A percentile compares a stretch with the other conserved stretches of the same genome.
Evolutionary conservation across 441 rosid species (phyloP).

Genomic region (Gossypium armourianum): DNA sequence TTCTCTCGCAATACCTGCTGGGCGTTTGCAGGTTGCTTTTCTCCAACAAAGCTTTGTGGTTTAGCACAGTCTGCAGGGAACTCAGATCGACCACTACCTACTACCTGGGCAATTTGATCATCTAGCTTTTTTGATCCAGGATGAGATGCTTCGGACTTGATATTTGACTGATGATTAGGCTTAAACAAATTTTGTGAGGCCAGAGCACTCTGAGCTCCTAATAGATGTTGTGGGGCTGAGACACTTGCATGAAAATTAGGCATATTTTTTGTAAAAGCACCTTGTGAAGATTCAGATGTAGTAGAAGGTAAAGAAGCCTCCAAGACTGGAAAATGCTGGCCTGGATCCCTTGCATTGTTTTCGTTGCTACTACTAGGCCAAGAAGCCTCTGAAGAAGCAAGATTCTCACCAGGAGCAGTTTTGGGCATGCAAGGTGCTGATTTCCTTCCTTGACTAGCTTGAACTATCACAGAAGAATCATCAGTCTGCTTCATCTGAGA

Average conservation of each 20-base stretch:
- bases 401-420: slow-evolving; percentile 18
- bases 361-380: slow-evolving; percentile 21
- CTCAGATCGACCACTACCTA: slow-evolving; percentile 29
- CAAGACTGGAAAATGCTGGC: slow-evolving; percentile 36
- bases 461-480: slow-evolving; percentile 33
- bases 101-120: slow-evolving; percentile 28
- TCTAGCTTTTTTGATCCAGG: slow-evolving; percentile 30
- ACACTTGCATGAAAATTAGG: slow-evolving; percentile 31
- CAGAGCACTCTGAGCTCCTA: slow-evolving; percentile 29
- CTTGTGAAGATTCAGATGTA: slow-evolving; percentile 29
- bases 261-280: slow-evolving; percentile 24
- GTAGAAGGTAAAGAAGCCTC: slow-evolving; percentile 34
- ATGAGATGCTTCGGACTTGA: slow-evolving; percentile 27
- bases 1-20: slow-evolving; percentile 23
- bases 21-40: slow-evolving; percentile 25
- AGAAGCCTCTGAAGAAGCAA: slow-evolving; percentile 25
- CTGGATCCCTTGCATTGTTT: slow-evolving; percentile 26
- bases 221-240: slow-evolving; percentile 29
- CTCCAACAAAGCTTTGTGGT: slow-evolving; percentile 22
- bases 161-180: slow-evolving; percentile 28
- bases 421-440: slow-evolving; percentile 21
- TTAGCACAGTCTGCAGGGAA: slow-evolving; percentile 23
- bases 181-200: slow-evolving; percentile 25
- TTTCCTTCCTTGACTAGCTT: slow-evolving; percentile 25
- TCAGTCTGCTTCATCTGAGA: slow-evolving; percentile 31